Evolutionary conservation across 2,329 filamentous ascomycete species (phyloP), one percentile per base, ranked within the genome.

Genomic region (Zopfia rhizophila): DNA sequence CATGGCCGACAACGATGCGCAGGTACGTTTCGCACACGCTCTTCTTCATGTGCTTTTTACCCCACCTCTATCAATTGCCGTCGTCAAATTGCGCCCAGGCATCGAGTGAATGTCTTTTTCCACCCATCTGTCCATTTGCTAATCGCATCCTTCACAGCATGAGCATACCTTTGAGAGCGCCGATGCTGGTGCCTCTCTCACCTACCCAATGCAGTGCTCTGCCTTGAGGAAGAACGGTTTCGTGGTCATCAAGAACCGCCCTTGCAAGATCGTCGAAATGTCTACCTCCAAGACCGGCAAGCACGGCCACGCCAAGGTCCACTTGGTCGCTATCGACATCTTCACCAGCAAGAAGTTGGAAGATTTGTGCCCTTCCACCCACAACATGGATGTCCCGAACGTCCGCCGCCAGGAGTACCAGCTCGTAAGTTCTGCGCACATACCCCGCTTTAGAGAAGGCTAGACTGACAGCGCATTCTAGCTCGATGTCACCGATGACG

Each of bases 231-330:
- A 99, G 92, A 96, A 95, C 88, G 93, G 94, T 65, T 88, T 89
- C 85, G 94, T 99, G 78, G 88, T 93, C 77, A 97, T 99, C 83
- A 99, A 99, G 88, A 82, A 84, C 80, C 94, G 94, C 70, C 95
- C 94, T 70, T 99, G 94, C 92, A 99, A 97, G 90, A 99, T 99
- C 72, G 90, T 97, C 78, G 94, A 99, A 75, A 99, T 99, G 95
- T 96, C 91, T 67, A 99, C 94, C 83, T 99, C 94, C 78, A 99
- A 99, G 92, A 99, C 94, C 66, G 94, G 94, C 82, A 99, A 99
- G 91, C 94, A 99, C 89, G 94, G 94, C 79, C 95, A 99, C 90
- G 94, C 94, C 82, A 99, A 99, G 88, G 94, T 99, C 77, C 93
- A 99, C 82, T 82, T 99, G 70, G 89, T 97, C 72, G 94, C 91